Evolutionary conservation across 129 eudicot species (phyloP), one percentile per base, ranked within the genome.

Genomic region (Escallonia herrerae): DNA sequence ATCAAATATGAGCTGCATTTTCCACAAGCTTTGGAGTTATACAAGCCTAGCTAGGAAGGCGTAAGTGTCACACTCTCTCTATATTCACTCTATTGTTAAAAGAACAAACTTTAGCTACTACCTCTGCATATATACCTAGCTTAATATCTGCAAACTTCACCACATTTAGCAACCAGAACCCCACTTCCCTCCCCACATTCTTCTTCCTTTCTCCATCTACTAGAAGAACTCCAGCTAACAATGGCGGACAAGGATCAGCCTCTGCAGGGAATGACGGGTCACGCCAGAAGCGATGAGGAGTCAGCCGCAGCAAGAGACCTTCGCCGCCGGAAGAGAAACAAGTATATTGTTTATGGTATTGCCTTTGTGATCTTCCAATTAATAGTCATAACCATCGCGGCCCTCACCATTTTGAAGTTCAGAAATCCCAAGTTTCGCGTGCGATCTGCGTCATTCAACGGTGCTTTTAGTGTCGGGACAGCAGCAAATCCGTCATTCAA

Each of bases 381-480:
- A 6, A 74, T 60, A 8, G 42, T 79, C 13, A 64, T 78, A 53
- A 60, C 63, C 15, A 10, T 79, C 7, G 65, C 74, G 52, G 65
- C 69, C 41, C 61, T 73, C 5, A 45, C 66, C 37, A 48, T 78
- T n/a, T 56, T 73, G 64, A 67, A 68, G 9, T 42, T 69, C 65
- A 61, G 70, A 42, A 68, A 53, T 47, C 77, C 77, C 10, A 79
- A 59, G 68, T 56, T 79, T 45, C 63, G 60, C 10, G 51, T 79
- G 13, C 43, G 62, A 7, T 68, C 79, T 15, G 65, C 72, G 37
- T 4, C 33, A 50, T 46, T 69, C 64, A 15, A 5, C 37, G 33
- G 33, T 22, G 33, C 33, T 22, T 22, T 22, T 22, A 22, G 33
- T 22, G 60, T 58, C 48, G 58, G 33, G 2, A 42, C 68, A 2